A percentile compares a stretch with the other conserved stretches of the same genome.
phyloP scores from a whole-genome alignment of 2,329 filamentous ascomycete species.

The Penicillium olsonii region DNA sequence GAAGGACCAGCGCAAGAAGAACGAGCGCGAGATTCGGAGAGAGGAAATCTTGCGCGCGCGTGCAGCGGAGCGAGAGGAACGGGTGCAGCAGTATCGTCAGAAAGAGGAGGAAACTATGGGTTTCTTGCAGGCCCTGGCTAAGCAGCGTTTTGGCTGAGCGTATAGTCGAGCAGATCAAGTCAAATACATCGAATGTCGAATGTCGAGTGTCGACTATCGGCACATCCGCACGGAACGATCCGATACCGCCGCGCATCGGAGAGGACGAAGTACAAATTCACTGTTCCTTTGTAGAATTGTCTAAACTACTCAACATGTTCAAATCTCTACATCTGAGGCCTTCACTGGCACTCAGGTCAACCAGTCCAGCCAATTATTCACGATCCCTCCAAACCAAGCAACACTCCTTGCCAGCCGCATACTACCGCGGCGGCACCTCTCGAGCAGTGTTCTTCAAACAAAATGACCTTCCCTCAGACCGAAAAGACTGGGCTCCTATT shows the following conservation, averaged over 20 bases:
- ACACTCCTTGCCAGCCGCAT: constrained; percentile 53
- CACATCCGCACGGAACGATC: constrained; percentile 3
- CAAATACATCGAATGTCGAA: too few relatives aligned
- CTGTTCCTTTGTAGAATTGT: too few relatives aligned
- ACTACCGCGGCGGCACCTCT: constrained; percentile 71
- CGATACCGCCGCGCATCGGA: constrained; percentile 4
- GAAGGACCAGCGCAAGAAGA: constrained; percentile 71
- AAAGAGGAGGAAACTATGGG: constrained; percentile 85
- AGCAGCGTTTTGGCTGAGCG: constrained; percentile 69
- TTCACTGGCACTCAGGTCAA: background rate
- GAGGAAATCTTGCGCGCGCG: constrained; percentile 78
- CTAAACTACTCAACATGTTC: constrained; percentile 7
- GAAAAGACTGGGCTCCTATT: constrained; percentile 53
- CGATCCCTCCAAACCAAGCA: constrained; percentile 21
- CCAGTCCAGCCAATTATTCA: too few relatives aligned
- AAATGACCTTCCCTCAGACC: constrained; percentile 53
- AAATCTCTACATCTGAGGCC: background rate
- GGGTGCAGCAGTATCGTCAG: constrained; percentile 66
- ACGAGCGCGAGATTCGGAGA: constrained; percentile 76
- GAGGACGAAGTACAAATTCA: too few relatives aligned
- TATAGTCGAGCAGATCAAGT: too few relatives aligned
- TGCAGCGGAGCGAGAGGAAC: constrained; percentile 77
- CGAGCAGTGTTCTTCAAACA: constrained; percentile 63
- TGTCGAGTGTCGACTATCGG: too few relatives aligned
- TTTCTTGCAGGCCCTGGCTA: constrained; percentile 76